Base-by-base conservation (phyloP, 179 eudicot genomes). In the Corrigiola litoralis region DNA sequence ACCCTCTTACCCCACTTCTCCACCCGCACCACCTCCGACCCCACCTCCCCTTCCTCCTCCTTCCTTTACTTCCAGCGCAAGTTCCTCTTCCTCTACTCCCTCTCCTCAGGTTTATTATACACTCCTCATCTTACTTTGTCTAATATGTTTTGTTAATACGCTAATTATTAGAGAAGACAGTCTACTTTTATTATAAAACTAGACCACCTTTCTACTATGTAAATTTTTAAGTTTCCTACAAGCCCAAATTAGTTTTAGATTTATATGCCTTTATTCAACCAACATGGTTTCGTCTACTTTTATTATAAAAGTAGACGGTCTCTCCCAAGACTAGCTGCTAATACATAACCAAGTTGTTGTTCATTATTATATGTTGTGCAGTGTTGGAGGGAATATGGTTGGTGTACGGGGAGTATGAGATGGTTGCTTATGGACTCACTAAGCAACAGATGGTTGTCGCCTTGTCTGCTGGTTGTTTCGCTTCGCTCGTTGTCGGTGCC, bases 351-450 rank as follows among this genome's bases (percentile, higher is more conserved):
- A n/a, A n/a, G n/a, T 17, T 45, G 2, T 36, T 20, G 11, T 42
- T 4, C 12, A 32, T 8, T 41, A 11, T 7, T 1, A 18, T 5
- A 49, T 23, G 53, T 21, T 49, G 24, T 49, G 66, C 78, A 90
- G 92, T 82, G 56, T 63, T 86, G 81, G 87, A 92, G 78, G 99
- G 99, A 14, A 65, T 86, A 36, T 80, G 83, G 86, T 63, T 75
- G 41, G 94, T 87, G 42, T 71, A 83, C 61, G 99, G 95, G 40
- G 99, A 94, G 74, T 79, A 82, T 73, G 99, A 86, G 36, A 65
- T 79, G 79, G 77, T 66, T 66, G 20, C 1, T 8, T 60, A 66
- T 62, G 91, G 94, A 59, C 27, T 83, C 24, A 74, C 37, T 46
- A 86, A 68, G 75, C 89, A 81, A 69, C 80, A 86, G 59, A 83